Conservation (phyloP, 2,329 filamentous ascomycete genomes). For the Paraconiothyrium brasiliense region DNA sequence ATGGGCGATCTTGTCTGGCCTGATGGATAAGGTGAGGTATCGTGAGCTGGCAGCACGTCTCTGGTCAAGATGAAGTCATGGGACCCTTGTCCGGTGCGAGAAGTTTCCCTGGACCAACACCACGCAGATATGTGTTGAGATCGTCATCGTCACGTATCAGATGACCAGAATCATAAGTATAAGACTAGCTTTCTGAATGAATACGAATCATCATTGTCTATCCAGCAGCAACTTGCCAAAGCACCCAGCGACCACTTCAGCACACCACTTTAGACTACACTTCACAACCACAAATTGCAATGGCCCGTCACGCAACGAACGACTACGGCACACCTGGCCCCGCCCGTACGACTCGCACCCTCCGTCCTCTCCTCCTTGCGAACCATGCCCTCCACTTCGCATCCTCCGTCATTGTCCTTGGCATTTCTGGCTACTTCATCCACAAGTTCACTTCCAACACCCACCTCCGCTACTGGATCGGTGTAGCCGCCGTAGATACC, state of each 20-base stretch:
- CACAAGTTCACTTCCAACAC: conserved; percentile 21
- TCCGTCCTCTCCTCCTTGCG: conserved; percentile 27
- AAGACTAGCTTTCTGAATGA: background rate
- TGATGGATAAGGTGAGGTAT: conserved; percentile 10
- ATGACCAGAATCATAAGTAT: background rate
- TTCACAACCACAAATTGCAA: background rate
- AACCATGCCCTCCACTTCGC: conserved; percentile 28
- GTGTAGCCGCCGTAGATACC: conserved; percentile 24
- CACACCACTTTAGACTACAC: background rate
- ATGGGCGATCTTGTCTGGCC: background rate
- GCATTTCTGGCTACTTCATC: conserved; percentile 33
- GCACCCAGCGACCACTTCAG: background rate
- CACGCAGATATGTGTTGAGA: background rate
- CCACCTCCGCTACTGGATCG: conserved; percentile 33
- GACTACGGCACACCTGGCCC: conserved; percentile 26
- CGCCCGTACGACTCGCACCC: conserved; percentile 17
- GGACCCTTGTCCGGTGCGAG: background rate
- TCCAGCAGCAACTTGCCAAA: background rate
- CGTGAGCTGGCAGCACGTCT: background rate
- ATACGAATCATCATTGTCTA: background rate
- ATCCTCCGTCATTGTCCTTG: conserved; percentile 30
- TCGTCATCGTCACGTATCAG: background rate
- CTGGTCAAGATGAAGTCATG: conserved; percentile 8
- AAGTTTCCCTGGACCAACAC: conserved; percentile 6
- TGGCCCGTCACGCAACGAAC: conserved; percentile 16